phyloP scores from a whole-genome alignment of 2,329 filamentous ascomycete species.

The Ophiostoma novo-ulmi region DNA sequence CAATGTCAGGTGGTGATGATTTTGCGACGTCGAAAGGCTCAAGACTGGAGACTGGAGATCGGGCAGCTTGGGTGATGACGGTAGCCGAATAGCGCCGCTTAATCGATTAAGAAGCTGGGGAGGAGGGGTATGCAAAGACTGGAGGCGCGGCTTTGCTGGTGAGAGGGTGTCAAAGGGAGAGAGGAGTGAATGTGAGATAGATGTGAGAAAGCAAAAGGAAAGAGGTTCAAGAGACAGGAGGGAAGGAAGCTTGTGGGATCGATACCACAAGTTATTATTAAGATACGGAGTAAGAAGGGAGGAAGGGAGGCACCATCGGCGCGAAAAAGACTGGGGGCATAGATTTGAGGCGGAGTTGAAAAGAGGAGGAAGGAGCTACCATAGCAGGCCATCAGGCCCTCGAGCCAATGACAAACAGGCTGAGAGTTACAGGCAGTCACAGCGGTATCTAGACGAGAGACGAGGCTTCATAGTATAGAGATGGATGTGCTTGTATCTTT shows the following conservation, averaged over 20 bases:
- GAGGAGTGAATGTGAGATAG: not conserved
- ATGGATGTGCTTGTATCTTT: not conserved
- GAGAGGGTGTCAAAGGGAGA: not conserved
- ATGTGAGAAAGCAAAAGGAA: not conserved
- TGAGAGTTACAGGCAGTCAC: not conserved
- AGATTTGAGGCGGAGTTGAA: constrained; percentile 9
- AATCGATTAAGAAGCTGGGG: not conserved
- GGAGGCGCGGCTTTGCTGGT: not conserved
- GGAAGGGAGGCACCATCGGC: constrained; percentile 10
- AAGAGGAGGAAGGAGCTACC: constrained; percentile 2
- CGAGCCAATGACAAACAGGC: not conserved
- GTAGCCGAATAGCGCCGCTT: not conserved
- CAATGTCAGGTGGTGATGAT: constrained; percentile 2
- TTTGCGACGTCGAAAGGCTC: not conserved
- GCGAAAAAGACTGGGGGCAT: constrained; percentile 6
- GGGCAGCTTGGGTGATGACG: not conserved
- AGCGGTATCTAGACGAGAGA: not conserved
- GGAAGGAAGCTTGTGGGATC: not conserved
- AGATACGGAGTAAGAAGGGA: constrained; percentile 7
- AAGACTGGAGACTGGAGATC: not conserved
- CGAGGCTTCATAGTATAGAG: not conserved
- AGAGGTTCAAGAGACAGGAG: not conserved
- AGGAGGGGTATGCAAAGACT: not conserved
- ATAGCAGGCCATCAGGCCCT: not conserved
- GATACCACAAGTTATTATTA: not conserved